phyloP scores from a whole-genome alignment of 2,329 filamentous ascomycete species.

The Epichloe bromicola region DNA sequence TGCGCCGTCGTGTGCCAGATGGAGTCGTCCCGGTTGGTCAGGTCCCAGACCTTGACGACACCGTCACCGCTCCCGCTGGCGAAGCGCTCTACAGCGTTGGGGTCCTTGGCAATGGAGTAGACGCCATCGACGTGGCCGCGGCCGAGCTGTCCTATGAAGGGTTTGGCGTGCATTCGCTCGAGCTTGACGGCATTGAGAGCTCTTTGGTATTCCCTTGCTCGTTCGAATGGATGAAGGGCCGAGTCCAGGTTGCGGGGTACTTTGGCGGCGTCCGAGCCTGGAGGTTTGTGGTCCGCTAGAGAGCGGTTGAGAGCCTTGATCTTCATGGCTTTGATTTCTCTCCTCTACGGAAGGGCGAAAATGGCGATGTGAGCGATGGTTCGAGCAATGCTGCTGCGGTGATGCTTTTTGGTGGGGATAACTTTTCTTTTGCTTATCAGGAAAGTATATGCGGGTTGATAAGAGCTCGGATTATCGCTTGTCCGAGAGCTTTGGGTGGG shows the following conservation, averaged over 20 bases:
- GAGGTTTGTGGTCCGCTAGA: conserved; percentile 49
- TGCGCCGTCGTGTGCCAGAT: conserved; percentile 67
- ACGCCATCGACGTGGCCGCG: conserved; percentile 81
- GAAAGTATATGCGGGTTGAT: conserved; percentile 11
- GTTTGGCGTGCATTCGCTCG: conserved; percentile 71
- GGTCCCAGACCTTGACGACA: conserved; percentile 83
- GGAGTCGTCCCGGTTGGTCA: conserved; percentile 57
- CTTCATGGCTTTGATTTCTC: conserved; percentile 29
- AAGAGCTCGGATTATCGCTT: conserved; percentile 19
- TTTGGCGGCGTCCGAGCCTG: conserved; percentile 52
- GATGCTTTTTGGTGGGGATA: neutral
- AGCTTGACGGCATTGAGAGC: conserved; percentile 71
- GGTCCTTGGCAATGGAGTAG: conserved; percentile 71
- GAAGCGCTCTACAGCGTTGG: conserved; percentile 57
- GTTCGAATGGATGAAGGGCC: conserved; percentile 78
- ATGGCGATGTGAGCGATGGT: neutral
- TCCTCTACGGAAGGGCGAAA: neutral
- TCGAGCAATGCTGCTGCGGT: neutral
- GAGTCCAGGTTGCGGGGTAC: conserved; percentile 63
- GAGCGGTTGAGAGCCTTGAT: conserved; percentile 56
- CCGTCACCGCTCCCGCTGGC: conserved; percentile 85
- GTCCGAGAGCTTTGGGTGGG: conserved; percentile 10
- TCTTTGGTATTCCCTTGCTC: conserved; percentile 58
- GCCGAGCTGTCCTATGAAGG: conserved; percentile 75
- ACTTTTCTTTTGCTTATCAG: conserved; percentile 17